Evolutionary conservation across 2,329 filamentous ascomycete species (phyloP).

Genomic region (Beauveria sp.): DNA sequence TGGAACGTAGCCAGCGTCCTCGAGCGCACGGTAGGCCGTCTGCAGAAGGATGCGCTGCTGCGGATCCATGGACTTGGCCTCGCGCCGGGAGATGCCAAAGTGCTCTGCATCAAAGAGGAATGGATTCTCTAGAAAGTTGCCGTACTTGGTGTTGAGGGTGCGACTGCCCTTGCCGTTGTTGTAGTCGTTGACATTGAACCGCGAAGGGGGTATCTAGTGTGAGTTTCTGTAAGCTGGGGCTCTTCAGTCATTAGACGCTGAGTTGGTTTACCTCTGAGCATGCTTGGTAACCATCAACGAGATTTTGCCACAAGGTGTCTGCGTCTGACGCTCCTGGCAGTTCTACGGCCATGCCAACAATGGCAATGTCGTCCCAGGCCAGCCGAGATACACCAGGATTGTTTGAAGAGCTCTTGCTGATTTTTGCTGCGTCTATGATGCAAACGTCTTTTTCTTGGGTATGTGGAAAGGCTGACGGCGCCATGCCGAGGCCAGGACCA

Average conservation of each 20-base stretch:
- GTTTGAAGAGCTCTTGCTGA: background rate
- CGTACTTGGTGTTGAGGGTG: background rate
- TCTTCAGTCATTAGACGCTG: too few species aligned
- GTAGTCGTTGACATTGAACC: background rate
- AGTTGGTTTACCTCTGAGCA: background rate
- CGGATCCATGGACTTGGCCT: conserved; percentile 10
- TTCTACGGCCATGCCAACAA: background rate
- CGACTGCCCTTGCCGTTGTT: background rate
- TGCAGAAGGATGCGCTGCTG: conserved; percentile 14
- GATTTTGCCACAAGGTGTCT: background rate
- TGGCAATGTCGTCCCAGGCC: background rate
- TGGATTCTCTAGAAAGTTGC: background rate
- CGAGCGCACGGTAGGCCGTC: conserved; percentile 13
- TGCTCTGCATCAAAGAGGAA: background rate
- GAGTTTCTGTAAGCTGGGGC: background rate
- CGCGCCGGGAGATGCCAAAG: background rate
- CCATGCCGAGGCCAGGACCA: background rate
- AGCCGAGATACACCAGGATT: background rate
- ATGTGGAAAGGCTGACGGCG: background rate
- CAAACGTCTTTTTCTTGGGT: background rate
- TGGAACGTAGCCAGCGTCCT: conserved; percentile 1
- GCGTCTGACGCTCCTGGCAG: background rate
- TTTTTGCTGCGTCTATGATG: background rate
- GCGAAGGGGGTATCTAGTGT: background rate
- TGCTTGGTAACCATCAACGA: background rate